phyloP scores from a whole-genome alignment of 176 grass and related monocot species.

The Carex parvula region DNA sequence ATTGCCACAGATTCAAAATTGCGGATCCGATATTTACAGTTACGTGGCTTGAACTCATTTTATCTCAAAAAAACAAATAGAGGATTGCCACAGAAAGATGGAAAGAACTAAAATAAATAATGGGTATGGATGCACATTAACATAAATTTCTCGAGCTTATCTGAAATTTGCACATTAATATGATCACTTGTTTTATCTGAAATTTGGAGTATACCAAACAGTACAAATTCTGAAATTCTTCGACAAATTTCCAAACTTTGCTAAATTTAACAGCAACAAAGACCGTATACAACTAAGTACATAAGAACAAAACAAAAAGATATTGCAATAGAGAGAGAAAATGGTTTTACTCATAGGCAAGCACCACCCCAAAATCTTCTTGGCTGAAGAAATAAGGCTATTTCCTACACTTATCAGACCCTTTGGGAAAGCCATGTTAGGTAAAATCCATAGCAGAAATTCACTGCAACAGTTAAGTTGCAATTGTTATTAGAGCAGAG shows the following conservation, averaged over 20 bases:
- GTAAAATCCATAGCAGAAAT: slow-evolving; percentile 1
- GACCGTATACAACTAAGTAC: background rate
- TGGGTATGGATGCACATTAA: background rate
- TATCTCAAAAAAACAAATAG: background rate
- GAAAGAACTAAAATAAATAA: background rate
- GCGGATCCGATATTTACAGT: no score
- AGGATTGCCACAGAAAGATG: background rate
- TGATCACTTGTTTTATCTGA: no score
- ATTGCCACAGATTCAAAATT: background rate
- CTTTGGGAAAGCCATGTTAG: slow-evolving; percentile 3
- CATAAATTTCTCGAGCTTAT: background rate
- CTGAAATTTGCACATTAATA: background rate
- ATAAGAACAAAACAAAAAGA: background rate
- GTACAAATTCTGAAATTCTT: background rate
- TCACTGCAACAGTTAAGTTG: background rate
- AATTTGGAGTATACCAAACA: background rate
- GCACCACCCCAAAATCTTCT: background rate
- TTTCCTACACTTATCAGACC: background rate
- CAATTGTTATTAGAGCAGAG: background rate
- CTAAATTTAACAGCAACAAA: background rate
- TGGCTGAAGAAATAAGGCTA: background rate
- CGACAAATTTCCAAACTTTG: background rate
- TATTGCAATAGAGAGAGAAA: background rate
- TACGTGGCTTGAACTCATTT: no score
- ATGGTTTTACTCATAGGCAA: background rate